Evolutionary conservation across 2,329 filamentous ascomycete species (phyloP).

Genomic region (Fusarium buxicola): DNA sequence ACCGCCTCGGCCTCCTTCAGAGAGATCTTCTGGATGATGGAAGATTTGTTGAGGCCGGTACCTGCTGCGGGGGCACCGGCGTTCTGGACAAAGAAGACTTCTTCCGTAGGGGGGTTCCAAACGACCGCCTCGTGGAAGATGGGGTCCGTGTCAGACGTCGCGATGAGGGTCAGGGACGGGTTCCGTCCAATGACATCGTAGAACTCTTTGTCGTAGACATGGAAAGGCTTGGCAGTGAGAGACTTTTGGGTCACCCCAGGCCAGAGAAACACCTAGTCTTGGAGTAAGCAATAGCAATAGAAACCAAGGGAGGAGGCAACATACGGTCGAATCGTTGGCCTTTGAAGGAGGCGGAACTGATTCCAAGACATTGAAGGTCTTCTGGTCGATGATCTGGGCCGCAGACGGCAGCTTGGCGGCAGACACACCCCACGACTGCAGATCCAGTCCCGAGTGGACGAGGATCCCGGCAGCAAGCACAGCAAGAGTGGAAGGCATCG

Average conservation of each 20-base stretch:
- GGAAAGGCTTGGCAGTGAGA: slow-evolving; percentile 33
- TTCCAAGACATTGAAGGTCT: slow-evolving; percentile 38
- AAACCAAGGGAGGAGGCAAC: rapidly evolving
- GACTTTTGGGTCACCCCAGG: slow-evolving; percentile 36
- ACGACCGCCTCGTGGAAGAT: slow-evolving; percentile 67
- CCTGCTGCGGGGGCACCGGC: slow-evolving; percentile 60
- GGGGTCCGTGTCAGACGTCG: slow-evolving; percentile 56
- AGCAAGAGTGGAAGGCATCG: slow-evolving; percentile 35
- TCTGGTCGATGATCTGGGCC: slow-evolving; percentile 41
- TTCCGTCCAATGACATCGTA: slow-evolving; percentile 59
- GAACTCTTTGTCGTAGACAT: slow-evolving; percentile 62
- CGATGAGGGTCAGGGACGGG: slow-evolving; percentile 64
- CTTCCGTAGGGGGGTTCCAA: slow-evolving; percentile 61
- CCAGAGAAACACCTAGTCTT: slow-evolving; percentile 28
- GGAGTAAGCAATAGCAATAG: neutral
- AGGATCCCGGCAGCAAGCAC: slow-evolving; percentile 34
- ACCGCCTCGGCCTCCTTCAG: slow-evolving; percentile 54
- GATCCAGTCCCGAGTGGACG: slow-evolving; percentile 17
- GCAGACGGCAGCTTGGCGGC: slow-evolving; percentile 56
- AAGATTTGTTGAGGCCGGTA: slow-evolving; percentile 63
- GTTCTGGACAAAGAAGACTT: slow-evolving; percentile 66
- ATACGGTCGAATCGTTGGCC: slow-evolving; percentile 36
- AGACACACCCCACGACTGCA: slow-evolving; percentile 45
- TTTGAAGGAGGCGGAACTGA: slow-evolving; percentile 32
- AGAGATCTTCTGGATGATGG: slow-evolving; percentile 62